Evolutionary conservation across 139 green algal genomes (phyloP).

Genomic region (Microglena sp.): DNA sequence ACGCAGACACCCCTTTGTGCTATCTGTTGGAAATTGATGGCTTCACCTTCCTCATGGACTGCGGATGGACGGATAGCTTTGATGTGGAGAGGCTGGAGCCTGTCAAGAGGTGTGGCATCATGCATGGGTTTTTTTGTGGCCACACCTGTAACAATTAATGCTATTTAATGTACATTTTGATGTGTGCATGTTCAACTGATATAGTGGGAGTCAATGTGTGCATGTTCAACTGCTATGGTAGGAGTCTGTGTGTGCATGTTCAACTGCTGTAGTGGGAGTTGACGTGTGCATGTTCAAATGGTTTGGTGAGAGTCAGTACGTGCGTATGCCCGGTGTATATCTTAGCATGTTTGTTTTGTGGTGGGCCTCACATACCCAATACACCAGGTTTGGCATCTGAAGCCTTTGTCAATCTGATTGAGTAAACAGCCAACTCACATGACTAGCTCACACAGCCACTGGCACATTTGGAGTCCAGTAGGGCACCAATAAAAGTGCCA

Average conservation of each 20-base stretch:
- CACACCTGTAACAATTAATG: too few relatives aligned
- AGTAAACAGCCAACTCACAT: background rate
- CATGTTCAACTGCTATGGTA: too few relatives aligned
- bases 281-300: too few relatives aligned
- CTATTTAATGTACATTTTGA: too few relatives aligned
- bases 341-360: background rate
- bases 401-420: background rate
- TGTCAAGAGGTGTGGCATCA: constrained; percentile 33
- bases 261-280: too few relatives aligned
- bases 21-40: constrained; percentile 66
- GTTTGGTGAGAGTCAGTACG: too few relatives aligned
- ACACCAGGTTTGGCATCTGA: background rate
- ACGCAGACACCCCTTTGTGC: constrained; percentile 42
- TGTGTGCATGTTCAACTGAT: background rate
- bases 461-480: too few relatives aligned
- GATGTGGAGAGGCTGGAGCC: constrained; percentile 43
- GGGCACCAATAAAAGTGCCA: too few relatives aligned
- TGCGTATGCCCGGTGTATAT: background rate
- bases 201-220: too few relatives aligned
- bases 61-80: constrained; percentile 78
- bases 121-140: too few relatives aligned
- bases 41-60: constrained; percentile 77
- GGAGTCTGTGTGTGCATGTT: too few relatives aligned
- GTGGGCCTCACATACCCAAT: background rate
- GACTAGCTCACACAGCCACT: background rate